A percentile compares a stretch with the other conserved stretches of the same genome.
These are phyloP conservation scores for Hyphopichia burtonii DNA, from an alignment of 1,139 yeast species.

Conservation along the genomic window DNA sequence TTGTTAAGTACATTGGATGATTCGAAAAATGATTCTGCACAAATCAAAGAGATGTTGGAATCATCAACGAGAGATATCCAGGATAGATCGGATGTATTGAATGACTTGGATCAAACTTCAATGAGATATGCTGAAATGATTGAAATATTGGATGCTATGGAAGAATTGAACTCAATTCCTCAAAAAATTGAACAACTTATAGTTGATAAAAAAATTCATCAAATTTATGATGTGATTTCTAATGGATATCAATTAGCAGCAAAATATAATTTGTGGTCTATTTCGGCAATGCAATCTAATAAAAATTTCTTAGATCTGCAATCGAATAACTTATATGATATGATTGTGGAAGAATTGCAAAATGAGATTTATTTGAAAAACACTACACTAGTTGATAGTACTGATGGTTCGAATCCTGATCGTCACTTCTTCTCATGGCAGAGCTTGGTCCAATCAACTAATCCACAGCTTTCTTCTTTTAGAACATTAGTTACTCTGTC, in stretches of 20 bases:
- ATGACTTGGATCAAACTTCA: constrained; percentile 65
- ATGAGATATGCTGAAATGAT: constrained; percentile 66
- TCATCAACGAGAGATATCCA: constrained; percentile 52
- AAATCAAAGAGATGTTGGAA: constrained; percentile 52
- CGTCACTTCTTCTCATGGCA: constrained; percentile 25
- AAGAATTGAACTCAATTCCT: constrained; percentile 58
- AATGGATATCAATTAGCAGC: constrained; percentile 58
- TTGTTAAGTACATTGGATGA: constrained; percentile 55
- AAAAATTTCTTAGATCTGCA: constrained; percentile 62
- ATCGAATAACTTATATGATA: constrained; percentile 64
- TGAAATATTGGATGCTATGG: constrained; percentile 69
- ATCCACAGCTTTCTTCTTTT: constrained; percentile 37
- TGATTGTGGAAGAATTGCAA: constrained; percentile 73
- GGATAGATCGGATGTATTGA: constrained; percentile 53
- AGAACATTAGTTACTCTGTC: constrained; percentile 36
- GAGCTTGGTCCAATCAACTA: constrained; percentile 23
- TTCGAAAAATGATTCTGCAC: constrained; percentile 54
- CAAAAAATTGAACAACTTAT: constrained; percentile 63
- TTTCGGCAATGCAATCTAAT: constrained; percentile 59
- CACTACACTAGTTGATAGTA: constrained; percentile 7
- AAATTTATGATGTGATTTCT: constrained; percentile 64
- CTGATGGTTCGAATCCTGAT: constrained; percentile 5
- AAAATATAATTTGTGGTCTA: constrained; percentile 57
- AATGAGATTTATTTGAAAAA: constrained; percentile 67
- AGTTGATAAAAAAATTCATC: constrained; percentile 64